Base-by-base conservation (phyloP, 352 stramenopile genomes). In the Peronospora belbahrii region DNA sequence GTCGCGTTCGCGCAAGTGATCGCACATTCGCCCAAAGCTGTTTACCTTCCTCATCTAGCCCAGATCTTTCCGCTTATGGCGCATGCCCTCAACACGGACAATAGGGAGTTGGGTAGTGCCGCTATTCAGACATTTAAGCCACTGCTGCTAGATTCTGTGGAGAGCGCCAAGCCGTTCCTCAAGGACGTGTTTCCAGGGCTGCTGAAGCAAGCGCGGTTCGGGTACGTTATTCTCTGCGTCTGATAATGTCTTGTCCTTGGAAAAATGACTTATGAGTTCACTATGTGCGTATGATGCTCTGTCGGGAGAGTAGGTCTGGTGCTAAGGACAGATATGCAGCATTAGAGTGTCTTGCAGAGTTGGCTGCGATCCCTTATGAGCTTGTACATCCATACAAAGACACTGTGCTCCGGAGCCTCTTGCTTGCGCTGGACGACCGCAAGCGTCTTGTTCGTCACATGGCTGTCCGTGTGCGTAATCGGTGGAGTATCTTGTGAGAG, bases 401-500 rank as follows among this genome's bases (percentile, higher is more conserved):
- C 52, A 42, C 62, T 13, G 84, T 95, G 53, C 71, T 89, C 42
- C 71, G 74, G 35, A 70, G 86, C 35, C 57, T 96, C 13, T 58
- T 83, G 41, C 36, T 59, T n/a, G 82, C 82, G 15, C 62, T 96
- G 17, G 74, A 96, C 54, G 85, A 96, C 50, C 81, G 70, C 50
- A 93, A 94, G 48, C 83, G 84, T 19, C 77, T 91, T 31, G 84
- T 96, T 43, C 84, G 85, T 20, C 82, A 94, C 57, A 74, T 70
- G 41, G 78, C 83, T 2, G 85, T 94, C 42, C 77, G 82, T n/a
- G 80, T 95, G 47, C 82, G 85, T 50, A 96, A 96, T 69, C 65
- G 86, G 56, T 96, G 85, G 85, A 89, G 84, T 45, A 75, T 96
- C 31, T 64, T 95, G 52, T 93, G n/a, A 84, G 59, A 66, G n/a